A percentile compares a stretch with the other conserved stretches of the same genome.
These are phyloP conservation scores for Phaffia australis DNA, from an alignment of 768 basidiomycete genomes.

Conservation along the genomic window DNA sequence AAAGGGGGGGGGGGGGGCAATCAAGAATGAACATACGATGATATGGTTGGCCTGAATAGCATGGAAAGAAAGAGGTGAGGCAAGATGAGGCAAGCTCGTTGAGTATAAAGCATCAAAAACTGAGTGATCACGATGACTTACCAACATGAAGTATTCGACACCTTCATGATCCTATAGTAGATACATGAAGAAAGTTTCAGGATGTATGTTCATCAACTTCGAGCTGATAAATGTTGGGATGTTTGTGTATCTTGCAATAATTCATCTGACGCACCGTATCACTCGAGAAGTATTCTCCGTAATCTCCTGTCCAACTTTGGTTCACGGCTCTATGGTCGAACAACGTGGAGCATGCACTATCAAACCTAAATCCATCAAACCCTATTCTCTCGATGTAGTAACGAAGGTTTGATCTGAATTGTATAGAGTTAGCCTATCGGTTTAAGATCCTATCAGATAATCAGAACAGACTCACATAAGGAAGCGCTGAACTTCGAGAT, in stretches of 20 bases:
- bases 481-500: conserved; percentile 17
- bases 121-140: neutral
- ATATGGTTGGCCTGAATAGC: conserved; percentile 22
- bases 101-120: neutral
- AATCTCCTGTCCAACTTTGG: conserved; percentile 20
- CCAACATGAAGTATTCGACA: conserved; percentile 26
- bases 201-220: neutral
- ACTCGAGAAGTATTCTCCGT: conserved; percentile 25
- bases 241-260: neutral
- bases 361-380: conserved; percentile 26
- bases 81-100: neutral
- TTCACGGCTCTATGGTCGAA: conserved; percentile 17
- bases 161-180: conserved; percentile 20
- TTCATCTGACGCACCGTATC: conserved; percentile 6
- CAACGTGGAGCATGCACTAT: conserved; percentile 24
- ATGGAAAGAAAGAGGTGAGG: too few relatives aligned
- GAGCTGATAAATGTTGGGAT: neutral
- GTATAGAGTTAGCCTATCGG: neutral
- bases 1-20: neutral
- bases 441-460: neutral
- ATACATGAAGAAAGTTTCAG: neutral
- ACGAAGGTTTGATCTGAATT: conserved; percentile 21
- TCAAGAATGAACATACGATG: conserved; percentile 3
- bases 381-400: conserved; percentile 24
- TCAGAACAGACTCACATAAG: conserved; percentile 8